A percentile compares a stretch with the other conserved stretches of the same genome.
phyloP scores from a whole-genome alignment of 2,329 filamentous ascomycete genomes.

The Neofusicoccum umdonicola region DNA sequence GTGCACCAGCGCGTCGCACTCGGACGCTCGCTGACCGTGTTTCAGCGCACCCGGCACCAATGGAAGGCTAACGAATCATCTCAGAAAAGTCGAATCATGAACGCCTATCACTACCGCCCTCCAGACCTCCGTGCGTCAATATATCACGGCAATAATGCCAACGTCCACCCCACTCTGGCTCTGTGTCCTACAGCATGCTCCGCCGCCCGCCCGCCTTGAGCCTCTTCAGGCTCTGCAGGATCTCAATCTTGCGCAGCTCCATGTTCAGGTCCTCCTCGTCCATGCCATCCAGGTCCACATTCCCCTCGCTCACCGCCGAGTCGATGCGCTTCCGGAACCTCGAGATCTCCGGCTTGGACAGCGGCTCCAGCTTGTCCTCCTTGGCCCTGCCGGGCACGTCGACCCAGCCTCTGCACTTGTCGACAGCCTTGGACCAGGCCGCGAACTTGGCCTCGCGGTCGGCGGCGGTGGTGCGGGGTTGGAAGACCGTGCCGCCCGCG shows the following conservation, averaged over 20 bases:
- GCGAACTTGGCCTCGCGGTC: slow-evolving; percentile 58
- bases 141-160: not conserved
- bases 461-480: slow-evolving; percentile 56
- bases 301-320: slow-evolving; percentile 5
- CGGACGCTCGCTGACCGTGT: not conserved
- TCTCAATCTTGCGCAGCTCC: slow-evolving; percentile 15
- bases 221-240: slow-evolving; percentile 9
- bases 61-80: slow-evolving; percentile 5
- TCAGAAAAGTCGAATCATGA: slow-evolving; percentile 7
- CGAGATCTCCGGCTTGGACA: not conserved
- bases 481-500: slow-evolving; percentile 62
- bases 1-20: not conserved
- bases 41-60: not conserved
- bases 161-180: not conserved
- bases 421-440: slow-evolving; percentile 68
- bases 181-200: not conserved
- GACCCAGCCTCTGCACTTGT: slow-evolving; percentile 70
- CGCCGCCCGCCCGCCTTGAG: not conserved
- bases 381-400: slow-evolving; percentile 25
- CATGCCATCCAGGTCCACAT: slow-evolving; percentile 2
- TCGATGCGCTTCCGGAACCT: not conserved
- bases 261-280: slow-evolving; percentile 11
- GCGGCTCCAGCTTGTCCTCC: not conserved
- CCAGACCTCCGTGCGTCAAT: not conserved
- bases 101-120: not conserved